Evolutionary conservation across 1,284 basidiomycete genomes (phyloP), one percentile per base, ranked within the genome.

Genomic region (Sporisorium graminicola): DNA sequence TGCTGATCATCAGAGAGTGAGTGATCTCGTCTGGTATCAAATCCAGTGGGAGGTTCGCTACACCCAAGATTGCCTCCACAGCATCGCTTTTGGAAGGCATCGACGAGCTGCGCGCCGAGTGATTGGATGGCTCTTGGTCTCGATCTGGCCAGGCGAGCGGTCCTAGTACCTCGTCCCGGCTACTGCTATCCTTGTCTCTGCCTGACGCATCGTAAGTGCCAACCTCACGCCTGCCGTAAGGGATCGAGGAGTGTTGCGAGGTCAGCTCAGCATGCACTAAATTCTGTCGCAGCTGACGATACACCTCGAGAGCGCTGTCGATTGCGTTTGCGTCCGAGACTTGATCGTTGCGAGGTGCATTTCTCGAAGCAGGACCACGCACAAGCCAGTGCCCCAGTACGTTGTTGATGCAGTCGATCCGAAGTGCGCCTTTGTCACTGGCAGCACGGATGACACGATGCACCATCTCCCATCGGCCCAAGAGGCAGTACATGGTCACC

Each of bases 401-500:
- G 8, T 70, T 70, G 54, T 77, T 77, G 66, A 77, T 50, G 47
- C 54, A 56, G 22, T 70, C 61, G 22, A 60, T 64, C 37, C 31
- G 47, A 18, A 77, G 64, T 6, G 54, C 24, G 8, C 29, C 44
- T 27, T 27, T 31, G 16, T 70, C 43, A n/a, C 40, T 33, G 50
- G 67, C 58, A 10, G 37, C 16, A 2, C 60, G 55, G 0, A 77
- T 22, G 0, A 63, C 52, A 5, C 53, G 56, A 51, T 54, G 62
- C 20, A 73, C 58, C 22, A 54, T 50, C 6, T 70, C 57, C 69
- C 70, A 70, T 0, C 58, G 58, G 13, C 58, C 70, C 22, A 77
- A 50, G 5, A 63, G 59, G 50, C 65, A 57, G 26, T 77, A 68
- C 74, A 77, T 73, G 50, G 63, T 68, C n/a, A 77, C 37, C 69